Evolutionary conservation across 2,329 filamentous ascomycete species (phyloP).

Genomic region (Monosporascus sp.): DNA sequence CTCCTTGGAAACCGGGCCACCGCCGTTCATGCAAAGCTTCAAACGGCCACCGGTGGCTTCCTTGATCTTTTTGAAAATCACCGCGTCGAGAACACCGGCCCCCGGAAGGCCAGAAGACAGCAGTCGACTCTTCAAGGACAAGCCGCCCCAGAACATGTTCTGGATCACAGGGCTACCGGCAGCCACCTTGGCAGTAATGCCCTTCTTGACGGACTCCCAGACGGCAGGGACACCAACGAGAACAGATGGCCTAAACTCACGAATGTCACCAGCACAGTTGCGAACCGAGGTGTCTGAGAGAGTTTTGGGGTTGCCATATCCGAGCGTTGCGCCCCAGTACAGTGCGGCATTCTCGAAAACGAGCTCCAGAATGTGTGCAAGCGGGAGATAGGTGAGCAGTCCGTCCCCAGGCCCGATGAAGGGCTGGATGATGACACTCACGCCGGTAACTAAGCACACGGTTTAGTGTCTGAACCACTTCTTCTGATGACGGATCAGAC

Average conservation of each 20-base stretch:
- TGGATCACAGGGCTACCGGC: slow-evolving; percentile 62
- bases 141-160: slow-evolving; percentile 66
- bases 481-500: slow-evolving; percentile 22
- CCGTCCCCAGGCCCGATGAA: slow-evolving; percentile 75
- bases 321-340: slow-evolving; percentile 84
- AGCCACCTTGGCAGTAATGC: slow-evolving; percentile 72
- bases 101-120: slow-evolving; percentile 57
- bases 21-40: slow-evolving; percentile 79
- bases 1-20: slow-evolving; percentile 78
- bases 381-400: slow-evolving; percentile 77
- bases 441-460: slow-evolving; percentile 59
- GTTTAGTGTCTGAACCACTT: slow-evolving; percentile 7
- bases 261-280: slow-evolving; percentile 84
- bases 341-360: slow-evolving; percentile 82
- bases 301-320: slow-evolving; percentile 82
- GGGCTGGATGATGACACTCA: slow-evolving; percentile 69
- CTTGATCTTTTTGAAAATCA: slow-evolving; percentile 89
- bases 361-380: slow-evolving; percentile 86
- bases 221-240: slow-evolving; percentile 84
- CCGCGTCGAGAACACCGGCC: slow-evolving; percentile 63
- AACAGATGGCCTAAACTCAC: slow-evolving; percentile 77
- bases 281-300: slow-evolving; percentile 76
- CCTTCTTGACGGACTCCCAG: slow-evolving; percentile 90
- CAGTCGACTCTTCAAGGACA: slow-evolving; percentile 48
- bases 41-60: slow-evolving; percentile 80